These are phyloP conservation scores for Pseudogymnoascus sp. DNA, from an alignment of 2,329 filamentous ascomycete genomes.

Conservation along the genomic window DNA sequence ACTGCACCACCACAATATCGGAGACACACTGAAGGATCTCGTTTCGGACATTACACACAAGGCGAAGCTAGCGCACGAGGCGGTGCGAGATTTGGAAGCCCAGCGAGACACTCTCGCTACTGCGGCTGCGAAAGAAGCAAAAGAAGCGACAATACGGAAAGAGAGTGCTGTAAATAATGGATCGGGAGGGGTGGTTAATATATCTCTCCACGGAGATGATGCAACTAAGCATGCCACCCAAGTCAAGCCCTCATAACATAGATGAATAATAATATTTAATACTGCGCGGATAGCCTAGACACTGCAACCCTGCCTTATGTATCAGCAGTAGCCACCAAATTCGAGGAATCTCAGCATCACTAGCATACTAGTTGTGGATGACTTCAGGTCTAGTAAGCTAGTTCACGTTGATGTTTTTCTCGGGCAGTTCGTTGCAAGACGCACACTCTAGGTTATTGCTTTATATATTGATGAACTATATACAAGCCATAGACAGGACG, in stretches of 20 bases:
- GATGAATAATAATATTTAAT: neutral
- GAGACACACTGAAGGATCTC: conserved; percentile 1
- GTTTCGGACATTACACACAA: neutral
- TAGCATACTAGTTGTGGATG: neutral
- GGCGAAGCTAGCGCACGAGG: neutral
- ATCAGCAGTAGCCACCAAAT: neutral
- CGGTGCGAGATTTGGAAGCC: neutral
- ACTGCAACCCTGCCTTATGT: neutral
- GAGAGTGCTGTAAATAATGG: neutral
- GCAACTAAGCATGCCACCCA: neutral
- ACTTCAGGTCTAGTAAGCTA: no score
- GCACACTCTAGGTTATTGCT: neutral
- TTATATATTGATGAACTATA: neutral
- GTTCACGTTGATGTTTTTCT: no score
- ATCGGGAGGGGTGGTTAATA: neutral
- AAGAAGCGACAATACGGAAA: neutral
- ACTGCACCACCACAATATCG: neutral
- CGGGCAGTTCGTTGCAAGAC: no score
- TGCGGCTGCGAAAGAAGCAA: neutral
- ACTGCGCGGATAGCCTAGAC: neutral
- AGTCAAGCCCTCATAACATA: neutral
- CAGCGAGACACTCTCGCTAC: neutral
- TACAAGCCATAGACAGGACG: neutral
- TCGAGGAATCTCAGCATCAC: neutral
- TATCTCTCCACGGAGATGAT: neutral